Percentiles rank a stretch among this genome's conserved stretches.
phyloP scores from a whole-genome alignment of 2,329 filamentous ascomycete genomes.

The Fusarium sp. region DNA sequence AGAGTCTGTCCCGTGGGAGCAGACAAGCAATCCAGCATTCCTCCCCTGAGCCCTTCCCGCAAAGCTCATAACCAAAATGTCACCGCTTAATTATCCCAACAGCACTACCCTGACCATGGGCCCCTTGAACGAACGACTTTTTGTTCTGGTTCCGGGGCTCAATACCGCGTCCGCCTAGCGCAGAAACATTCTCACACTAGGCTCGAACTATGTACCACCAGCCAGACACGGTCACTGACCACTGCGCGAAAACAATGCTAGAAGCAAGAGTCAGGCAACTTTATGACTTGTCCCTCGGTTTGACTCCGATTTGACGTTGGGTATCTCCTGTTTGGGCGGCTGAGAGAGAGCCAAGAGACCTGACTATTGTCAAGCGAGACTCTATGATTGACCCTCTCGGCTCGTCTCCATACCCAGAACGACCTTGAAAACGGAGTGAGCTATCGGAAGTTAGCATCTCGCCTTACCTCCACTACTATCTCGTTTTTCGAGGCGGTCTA shows the following conservation, averaged over 20 bases:
- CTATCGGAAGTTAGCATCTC: not conserved
- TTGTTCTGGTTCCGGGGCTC: conserved; percentile 29
- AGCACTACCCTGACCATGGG: conserved; percentile 11
- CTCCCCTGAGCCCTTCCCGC: not conserved
- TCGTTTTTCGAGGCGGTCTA: conserved; percentile 5
- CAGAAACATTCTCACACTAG: conserved; percentile 23
- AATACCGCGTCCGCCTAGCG: conserved; percentile 36
- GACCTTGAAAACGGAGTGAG: not conserved
- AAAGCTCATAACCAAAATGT: conserved; percentile 11
- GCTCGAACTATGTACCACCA: conserved; percentile 15
- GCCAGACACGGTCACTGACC: not conserved
- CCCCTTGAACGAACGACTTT: conserved; percentile 21
- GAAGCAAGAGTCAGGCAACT: not conserved
- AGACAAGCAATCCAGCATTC: not conserved
- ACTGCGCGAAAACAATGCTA: not conserved
- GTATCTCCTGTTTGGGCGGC: not conserved
- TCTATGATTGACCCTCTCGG: not conserved
- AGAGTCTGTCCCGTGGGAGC: not conserved
- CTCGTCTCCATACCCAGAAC: not conserved
- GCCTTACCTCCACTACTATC: not conserved
- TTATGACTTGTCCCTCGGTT: not conserved
- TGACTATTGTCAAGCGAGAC: not conserved
- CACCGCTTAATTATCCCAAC: conserved; percentile 21
- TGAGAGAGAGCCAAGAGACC: not conserved
- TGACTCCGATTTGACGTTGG: not conserved